Evolutionary conservation across 2,329 filamentous ascomycete genomes (phyloP).

Genomic region (Fusarium torreyae): DNA sequence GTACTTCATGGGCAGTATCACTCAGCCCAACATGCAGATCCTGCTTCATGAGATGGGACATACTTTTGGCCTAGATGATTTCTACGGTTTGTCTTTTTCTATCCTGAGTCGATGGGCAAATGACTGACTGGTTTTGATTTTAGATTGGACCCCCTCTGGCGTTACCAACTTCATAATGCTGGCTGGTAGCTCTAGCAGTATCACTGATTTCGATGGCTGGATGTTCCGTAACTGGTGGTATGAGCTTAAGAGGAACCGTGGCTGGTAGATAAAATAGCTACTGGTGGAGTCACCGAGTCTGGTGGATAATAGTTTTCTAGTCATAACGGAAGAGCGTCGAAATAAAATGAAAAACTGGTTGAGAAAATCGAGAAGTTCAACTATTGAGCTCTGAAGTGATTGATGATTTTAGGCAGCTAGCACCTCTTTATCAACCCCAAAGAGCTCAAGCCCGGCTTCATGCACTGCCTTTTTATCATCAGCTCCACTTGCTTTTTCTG

Average conservation of each 20-base stretch:
- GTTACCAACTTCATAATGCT: constrained; percentile 61
- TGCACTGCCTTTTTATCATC: constrained; percentile 4
- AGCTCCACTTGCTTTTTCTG: background rate
- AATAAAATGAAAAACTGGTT: no score
- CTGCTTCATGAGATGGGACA: constrained; percentile 62
- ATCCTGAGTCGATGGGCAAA: background rate
- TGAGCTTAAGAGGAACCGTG: constrained; percentile 50
- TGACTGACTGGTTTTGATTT: constrained; percentile 6
- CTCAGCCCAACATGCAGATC: constrained; percentile 59
- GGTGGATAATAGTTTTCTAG: no score
- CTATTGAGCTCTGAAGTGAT: no score
- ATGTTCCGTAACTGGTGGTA: constrained; percentile 64
- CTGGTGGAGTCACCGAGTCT: no score
- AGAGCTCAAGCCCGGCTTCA: background rate
- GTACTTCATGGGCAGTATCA: constrained; percentile 59
- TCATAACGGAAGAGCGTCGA: no score
- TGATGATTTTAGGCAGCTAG: no score
- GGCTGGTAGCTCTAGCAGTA: constrained; percentile 57
- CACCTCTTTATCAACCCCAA: background rate
- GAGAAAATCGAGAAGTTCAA: no score
- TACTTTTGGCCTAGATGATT: constrained; percentile 60
- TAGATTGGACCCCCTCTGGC: constrained; percentile 61
- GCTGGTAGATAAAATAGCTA: constrained; percentile 36
- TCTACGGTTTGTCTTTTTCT: constrained; percentile 25
- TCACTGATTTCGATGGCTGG: constrained; percentile 65